Evolutionary conservation across 768 basidiomycete genomes (phyloP).

Genomic region (Pisolithus sp.): DNA sequence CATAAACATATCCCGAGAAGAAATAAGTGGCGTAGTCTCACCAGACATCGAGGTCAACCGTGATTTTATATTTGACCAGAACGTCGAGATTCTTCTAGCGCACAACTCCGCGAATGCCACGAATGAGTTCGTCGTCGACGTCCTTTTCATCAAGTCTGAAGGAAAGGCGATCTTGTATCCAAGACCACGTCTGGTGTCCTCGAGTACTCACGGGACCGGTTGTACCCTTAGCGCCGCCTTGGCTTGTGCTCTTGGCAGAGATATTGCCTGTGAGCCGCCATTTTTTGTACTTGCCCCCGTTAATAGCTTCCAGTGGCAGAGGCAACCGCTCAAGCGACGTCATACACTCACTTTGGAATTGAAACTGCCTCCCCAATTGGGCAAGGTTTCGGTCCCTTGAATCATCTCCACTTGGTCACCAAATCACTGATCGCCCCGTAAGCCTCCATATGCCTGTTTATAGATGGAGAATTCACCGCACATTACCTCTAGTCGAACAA

Average conservation of each 20-base stretch:
- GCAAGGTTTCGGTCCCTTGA: conserved; percentile 75
- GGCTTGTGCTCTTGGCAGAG: conserved; percentile 56
- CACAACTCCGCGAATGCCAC: conserved; percentile 2
- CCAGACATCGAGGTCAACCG: conserved; percentile 32
- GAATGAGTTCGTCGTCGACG: conserved; percentile 52
- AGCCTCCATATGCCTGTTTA: conserved; percentile 25
- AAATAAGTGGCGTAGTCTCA: conserved; percentile 33
- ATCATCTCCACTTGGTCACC: conserved; percentile 67
- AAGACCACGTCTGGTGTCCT: conserved; percentile 56
- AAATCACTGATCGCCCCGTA: conserved; percentile 46
- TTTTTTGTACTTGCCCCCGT: neutral
- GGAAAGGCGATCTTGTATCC: conserved; percentile 45
- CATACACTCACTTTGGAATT: conserved; percentile 75
- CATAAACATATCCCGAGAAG: conserved; percentile 37
- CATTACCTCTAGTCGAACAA: conserved; percentile 42
- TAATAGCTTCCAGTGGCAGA: conserved; percentile 38
- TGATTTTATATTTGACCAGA: conserved; percentile 44
- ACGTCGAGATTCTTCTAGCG: conserved; percentile 56
- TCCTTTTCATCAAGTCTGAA: conserved; percentile 39
- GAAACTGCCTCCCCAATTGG: conserved; percentile 63
- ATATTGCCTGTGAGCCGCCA: conserved; percentile 29
- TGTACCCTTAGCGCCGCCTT: conserved; percentile 88
- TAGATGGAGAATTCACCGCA: neutral
- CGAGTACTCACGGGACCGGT: conserved; percentile 86
- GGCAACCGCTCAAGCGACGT: conserved; percentile 53